phyloP scores from a whole-genome alignment of 2,329 filamentous ascomycete genomes.

The Sclerotinia sclerotiorum region DNA sequence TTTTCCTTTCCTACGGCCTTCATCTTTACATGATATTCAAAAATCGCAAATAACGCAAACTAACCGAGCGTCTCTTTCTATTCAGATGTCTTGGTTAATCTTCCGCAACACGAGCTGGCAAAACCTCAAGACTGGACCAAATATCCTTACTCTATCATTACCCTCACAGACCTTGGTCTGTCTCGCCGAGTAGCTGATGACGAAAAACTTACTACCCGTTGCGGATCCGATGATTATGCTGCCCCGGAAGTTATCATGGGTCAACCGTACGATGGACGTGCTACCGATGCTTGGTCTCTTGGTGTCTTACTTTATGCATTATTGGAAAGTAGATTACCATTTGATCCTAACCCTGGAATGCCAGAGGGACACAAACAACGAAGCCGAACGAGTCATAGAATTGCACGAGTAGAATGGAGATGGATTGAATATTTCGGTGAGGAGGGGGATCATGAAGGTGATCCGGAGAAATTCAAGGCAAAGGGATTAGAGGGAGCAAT shows the following conservation, averaged over 20 bases:
- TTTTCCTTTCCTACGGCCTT: conserved; percentile 3
- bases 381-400: conserved; percentile 86
- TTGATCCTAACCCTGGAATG: conserved; percentile 82
- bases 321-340: conserved; percentile 88
- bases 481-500: conserved; percentile 72
- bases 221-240: conserved; percentile 95
- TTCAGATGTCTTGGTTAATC: conserved; percentile 85
- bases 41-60: neutral
- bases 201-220: conserved; percentile 87
- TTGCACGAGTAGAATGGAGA: conserved; percentile 91
- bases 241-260: conserved; percentile 96
- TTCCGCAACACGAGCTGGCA: conserved; percentile 67
- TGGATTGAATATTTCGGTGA: conserved; percentile 85
- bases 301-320: conserved; percentile 92
- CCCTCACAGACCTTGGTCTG: conserved; percentile 87
- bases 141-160: conserved; percentile 81
- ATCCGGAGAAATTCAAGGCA: conserved; percentile 59
- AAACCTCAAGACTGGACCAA: conserved; percentile 66
- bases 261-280: conserved; percentile 87
- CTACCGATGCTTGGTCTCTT: conserved; percentile 91
- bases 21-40: neutral
- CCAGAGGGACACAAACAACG: conserved; percentile 73
- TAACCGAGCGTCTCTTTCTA: neutral
- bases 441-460: conserved; percentile 80
- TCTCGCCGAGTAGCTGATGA: conserved; percentile 82